phyloP scores from a whole-genome alignment of 257 asterid species.

The Primulina eburnea region DNA sequence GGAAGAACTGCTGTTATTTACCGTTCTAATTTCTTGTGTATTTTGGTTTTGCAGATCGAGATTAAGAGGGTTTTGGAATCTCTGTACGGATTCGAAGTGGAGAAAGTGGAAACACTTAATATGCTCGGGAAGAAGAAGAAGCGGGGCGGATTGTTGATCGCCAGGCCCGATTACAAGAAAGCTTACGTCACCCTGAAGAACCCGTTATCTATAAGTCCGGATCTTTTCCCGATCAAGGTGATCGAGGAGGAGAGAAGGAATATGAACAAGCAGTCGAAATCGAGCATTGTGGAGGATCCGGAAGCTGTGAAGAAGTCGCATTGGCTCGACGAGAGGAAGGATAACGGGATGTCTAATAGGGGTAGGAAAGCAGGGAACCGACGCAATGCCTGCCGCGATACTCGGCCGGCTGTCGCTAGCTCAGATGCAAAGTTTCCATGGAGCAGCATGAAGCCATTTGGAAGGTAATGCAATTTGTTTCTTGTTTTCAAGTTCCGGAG shows the following conservation, averaged over 20 bases:
- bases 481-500: not conserved
- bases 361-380: conserved; percentile 35
- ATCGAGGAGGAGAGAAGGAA: conserved; percentile 66
- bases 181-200: conserved; percentile 74
- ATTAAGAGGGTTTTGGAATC: conserved; percentile 91
- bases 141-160: conserved; percentile 69
- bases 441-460: conserved; percentile 72
- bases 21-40: conserved; percentile 9
- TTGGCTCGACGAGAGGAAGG: conserved; percentile 77
- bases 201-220: conserved; percentile 72
- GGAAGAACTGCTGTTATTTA: not conserved
- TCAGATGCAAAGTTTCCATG: conserved; percentile 69
- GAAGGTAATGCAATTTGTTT: conserved; percentile 35
- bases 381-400: conserved; percentile 14
- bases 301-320: conserved; percentile 69
- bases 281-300: conserved; percentile 72
- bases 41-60: conserved; percentile 61
- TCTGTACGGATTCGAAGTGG: conserved; percentile 88
- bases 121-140: conserved; percentile 97
- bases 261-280: conserved; percentile 50
- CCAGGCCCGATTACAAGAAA: conserved; percentile 81
- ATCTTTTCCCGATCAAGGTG: conserved; percentile 59
- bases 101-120: conserved; percentile 76
- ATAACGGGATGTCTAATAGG: conserved; percentile 29
- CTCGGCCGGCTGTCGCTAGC: conserved; percentile 15